A percentile compares a stretch with the other conserved stretches of the same genome.
Evolutionary conservation across 2,329 filamentous ascomycete species (phyloP).

Genomic region (Penicillium frequentans): DNA sequence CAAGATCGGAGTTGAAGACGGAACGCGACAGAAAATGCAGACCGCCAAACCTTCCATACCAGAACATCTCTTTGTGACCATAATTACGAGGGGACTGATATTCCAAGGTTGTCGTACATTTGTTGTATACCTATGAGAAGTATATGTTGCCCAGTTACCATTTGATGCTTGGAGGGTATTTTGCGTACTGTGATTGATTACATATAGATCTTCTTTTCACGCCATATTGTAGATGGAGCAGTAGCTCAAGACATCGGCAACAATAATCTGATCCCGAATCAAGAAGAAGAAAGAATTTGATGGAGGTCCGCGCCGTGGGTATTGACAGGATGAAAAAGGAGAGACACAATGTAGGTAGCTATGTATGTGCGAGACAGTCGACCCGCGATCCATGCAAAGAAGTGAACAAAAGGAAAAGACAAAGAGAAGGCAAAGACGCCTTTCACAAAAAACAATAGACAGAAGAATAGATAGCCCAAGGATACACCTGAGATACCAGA

Average conservation of each 20-base stretch:
- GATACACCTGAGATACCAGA: neutral
- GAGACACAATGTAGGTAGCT: constrained; percentile 17
- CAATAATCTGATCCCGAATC: neutral
- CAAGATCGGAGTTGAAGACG: neutral
- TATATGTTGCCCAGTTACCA: neutral
- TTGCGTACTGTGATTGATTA: too few species aligned
- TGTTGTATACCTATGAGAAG: too few species aligned
- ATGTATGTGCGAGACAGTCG: constrained; percentile 26
- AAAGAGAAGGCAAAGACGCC: neutral
- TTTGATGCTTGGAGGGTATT: too few species aligned
- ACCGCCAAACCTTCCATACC: neutral
- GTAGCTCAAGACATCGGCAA: neutral
- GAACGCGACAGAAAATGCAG: neutral
- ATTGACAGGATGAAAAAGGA: constrained; percentile 18
- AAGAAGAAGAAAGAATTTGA: neutral
- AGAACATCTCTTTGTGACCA: neutral
- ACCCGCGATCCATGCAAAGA: constrained; percentile 29
- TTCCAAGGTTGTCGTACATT: too few species aligned
- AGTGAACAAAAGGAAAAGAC: constrained; percentile 9
- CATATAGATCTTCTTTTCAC: neutral
- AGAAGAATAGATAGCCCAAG: neutral
- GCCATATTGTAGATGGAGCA: neutral
- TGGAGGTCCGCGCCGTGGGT: constrained; percentile 19
- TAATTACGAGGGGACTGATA: too few species aligned
- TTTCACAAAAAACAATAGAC: neutral